Conservation (phyloP, 306 rosid genomes). For the Vigna trinervia region DNA sequence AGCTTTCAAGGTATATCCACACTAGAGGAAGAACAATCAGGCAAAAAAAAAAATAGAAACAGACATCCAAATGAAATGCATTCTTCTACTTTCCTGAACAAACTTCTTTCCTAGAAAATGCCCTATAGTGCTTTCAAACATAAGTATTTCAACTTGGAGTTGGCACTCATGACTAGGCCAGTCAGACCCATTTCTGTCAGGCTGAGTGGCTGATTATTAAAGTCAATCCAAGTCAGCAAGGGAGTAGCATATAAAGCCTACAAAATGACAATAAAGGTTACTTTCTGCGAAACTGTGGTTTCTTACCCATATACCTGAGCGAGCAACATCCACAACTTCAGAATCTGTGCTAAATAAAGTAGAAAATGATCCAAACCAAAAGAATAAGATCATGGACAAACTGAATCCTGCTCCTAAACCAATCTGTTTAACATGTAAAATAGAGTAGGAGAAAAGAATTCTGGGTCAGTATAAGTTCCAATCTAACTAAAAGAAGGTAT, state of each 20-base stretch:
- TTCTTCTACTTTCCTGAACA: slow-evolving; percentile 17
- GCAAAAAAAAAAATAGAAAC: not conserved
- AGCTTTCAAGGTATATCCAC: slow-evolving; percentile 7
- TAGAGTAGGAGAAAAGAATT: slow-evolving; percentile 37
- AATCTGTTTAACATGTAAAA: slow-evolving; percentile 61
- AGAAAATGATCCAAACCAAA: slow-evolving; percentile 79
- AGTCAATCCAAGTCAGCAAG: slow-evolving; percentile 8
- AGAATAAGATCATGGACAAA: slow-evolving; percentile 69
- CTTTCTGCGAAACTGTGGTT: slow-evolving; percentile 30
- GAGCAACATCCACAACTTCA: slow-evolving; percentile 76
- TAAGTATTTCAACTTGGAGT: slow-evolving; percentile 2
- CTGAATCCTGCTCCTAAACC: slow-evolving; percentile 72
- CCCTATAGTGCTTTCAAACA: not conserved
- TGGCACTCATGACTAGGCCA: slow-evolving; percentile 9
- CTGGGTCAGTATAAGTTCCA: slow-evolving; percentile 38
- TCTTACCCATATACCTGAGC: slow-evolving; percentile 84
- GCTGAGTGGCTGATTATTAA: not conserved
- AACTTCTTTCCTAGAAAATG: not conserved
- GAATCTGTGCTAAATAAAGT: slow-evolving; percentile 80
- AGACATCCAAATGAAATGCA: slow-evolving; percentile 15
- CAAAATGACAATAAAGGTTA: slow-evolving; percentile 1
- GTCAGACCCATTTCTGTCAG: not conserved
- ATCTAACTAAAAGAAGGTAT: slow-evolving; percentile 8
- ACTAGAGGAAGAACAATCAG: slow-evolving; percentile 17
- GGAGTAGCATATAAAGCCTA: not conserved